A percentile compares a stretch with the other conserved stretches of the same genome.
Conservation (phyloP, 2,329 filamentous ascomycete genomes). For the Phialocephala sp. region DNA sequence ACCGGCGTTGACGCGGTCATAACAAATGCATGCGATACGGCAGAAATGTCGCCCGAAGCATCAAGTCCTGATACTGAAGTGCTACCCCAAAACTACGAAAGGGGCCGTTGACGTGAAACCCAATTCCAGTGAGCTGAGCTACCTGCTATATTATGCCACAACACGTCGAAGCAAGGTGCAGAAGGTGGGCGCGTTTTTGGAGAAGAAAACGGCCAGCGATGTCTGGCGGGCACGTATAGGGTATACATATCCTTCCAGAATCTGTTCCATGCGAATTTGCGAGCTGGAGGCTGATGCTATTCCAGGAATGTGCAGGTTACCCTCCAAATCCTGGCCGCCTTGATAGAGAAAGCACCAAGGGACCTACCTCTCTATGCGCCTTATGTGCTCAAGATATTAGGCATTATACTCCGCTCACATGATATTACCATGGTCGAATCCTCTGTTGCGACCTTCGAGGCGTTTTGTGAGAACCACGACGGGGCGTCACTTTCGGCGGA, state of each 20-base stretch:
- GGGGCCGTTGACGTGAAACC: constrained; percentile 91
- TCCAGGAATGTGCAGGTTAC: constrained; percentile 90
- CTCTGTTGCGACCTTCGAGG: constrained; percentile 83
- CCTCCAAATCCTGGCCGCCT: constrained; percentile 85
- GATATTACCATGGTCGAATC: constrained; percentile 94
- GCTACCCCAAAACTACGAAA: constrained; percentile 92
- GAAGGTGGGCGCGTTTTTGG: constrained; percentile 92
- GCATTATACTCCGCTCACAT: constrained; percentile 80
- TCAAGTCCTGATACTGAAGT: constrained; percentile 94
- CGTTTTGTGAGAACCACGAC: constrained; percentile 89
- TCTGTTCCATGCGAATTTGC: not conserved
- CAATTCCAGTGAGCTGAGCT: constrained; percentile 95
- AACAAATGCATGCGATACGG: constrained; percentile 66
- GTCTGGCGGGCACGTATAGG: constrained; percentile 88
- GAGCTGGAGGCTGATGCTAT: constrained; percentile 27
- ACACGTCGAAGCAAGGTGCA: constrained; percentile 94
- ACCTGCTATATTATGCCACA: constrained; percentile 94
- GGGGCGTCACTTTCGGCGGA: constrained; percentile 84
- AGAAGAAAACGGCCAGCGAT: constrained; percentile 91
- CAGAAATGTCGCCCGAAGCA: constrained; percentile 87
- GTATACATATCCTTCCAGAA: constrained; percentile 54
- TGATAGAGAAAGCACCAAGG: constrained; percentile 91
- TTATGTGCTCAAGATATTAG: constrained; percentile 83
- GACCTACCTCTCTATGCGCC: constrained; percentile 88
- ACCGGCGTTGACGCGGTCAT: constrained; percentile 21